Evolutionary conservation across 2,329 filamentous ascomycete species (phyloP).

Genomic region (Chrysosporium queenslandicum): DNA sequence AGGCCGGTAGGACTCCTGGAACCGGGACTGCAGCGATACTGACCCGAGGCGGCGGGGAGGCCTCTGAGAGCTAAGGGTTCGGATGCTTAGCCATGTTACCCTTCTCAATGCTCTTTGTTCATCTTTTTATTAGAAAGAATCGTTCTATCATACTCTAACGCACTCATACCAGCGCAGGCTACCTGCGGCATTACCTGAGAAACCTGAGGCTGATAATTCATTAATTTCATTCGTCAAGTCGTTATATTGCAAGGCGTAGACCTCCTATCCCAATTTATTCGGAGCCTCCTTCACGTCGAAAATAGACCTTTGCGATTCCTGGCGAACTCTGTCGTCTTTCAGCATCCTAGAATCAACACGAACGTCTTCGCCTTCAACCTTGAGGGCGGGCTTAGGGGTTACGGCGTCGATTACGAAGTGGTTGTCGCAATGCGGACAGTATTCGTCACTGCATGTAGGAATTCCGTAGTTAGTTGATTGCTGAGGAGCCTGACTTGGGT

Average conservation of each 20-base stretch:
- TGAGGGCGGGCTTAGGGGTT: constrained; percentile 69
- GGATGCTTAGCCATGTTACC: neutral
- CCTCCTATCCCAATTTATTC: constrained; percentile 59
- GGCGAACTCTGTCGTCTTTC: constrained; percentile 70
- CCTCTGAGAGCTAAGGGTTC: constrained; percentile 20
- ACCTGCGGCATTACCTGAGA: neutral
- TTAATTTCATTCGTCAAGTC: neutral
- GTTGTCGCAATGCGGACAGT: constrained; percentile 98
- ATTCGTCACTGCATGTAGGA: constrained; percentile 62
- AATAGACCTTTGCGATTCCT: constrained; percentile 51
- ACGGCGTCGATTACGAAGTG: constrained; percentile 89
- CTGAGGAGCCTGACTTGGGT: neutral
- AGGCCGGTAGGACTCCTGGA: constrained; percentile 51
- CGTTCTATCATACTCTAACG: constrained; percentile 3
- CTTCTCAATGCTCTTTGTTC: neutral
- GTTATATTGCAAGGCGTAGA: neutral
- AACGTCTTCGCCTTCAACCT: constrained; percentile 85
- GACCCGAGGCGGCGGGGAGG: constrained; percentile 47
- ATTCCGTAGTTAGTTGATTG: neutral
- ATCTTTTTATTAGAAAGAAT: constrained; percentile 2
- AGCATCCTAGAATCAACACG: constrained; percentile 79
- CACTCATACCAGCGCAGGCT: neutral
- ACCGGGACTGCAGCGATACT: constrained; percentile 56
- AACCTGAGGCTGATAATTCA: neutral
- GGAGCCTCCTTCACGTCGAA: constrained; percentile 69